Evolutionary conservation across 257 asterid genomes (phyloP), one percentile per base, ranked within the genome.

Genomic region (Primulina eburnea): DNA sequence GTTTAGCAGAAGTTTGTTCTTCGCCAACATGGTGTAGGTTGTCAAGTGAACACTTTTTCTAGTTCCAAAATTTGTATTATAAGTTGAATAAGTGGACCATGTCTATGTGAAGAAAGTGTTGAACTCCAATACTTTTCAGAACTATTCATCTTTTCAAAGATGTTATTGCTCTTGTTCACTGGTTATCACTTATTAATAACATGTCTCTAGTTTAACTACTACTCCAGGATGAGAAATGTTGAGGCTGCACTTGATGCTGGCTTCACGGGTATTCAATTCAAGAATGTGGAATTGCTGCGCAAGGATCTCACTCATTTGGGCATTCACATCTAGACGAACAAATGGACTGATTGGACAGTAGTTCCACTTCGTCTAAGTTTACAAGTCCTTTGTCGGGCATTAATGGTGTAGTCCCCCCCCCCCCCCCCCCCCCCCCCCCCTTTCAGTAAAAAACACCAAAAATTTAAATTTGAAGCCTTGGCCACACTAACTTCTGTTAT

Each of bases 211-310:
- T 29, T 21, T 69, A 37, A 59, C 38, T 81, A 59, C 38, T 81
- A 68, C 28, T 33, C 61, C 87, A 92, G 98, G 77, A 74, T 77
- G 86, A 83, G 72, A 73, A 92, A 92, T 79, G 92, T 90, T 30
- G 95, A 90, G 74, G 97, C 96, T 43, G 97, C 97, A 1, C 59
- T 74, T 72, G 79, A 79, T 73, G 86, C 84, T 71, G 98, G 97
- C 67, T 77, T 90, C 67, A 60, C 14, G 4, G 92, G 91, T 11
- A 79, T 92, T 79, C 96, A 82, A 55, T 92, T 92, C 89, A 84
- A 83, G 80, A 80, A 81, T 35, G 92, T 71, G 16, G 86, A 83
- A 68, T 84, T 68, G 34, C 72, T 92, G 80, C 83, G 78, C 32
- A 65, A 80, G 55, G 95, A 90, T 40, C 87, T 92, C 62, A 73